A percentile compares a stretch with the other conserved stretches of the same genome.
Evolutionary conservation across 225 moss, liverwort and hornwort species (phyloP).

Genomic region (Asterella californica): DNA sequence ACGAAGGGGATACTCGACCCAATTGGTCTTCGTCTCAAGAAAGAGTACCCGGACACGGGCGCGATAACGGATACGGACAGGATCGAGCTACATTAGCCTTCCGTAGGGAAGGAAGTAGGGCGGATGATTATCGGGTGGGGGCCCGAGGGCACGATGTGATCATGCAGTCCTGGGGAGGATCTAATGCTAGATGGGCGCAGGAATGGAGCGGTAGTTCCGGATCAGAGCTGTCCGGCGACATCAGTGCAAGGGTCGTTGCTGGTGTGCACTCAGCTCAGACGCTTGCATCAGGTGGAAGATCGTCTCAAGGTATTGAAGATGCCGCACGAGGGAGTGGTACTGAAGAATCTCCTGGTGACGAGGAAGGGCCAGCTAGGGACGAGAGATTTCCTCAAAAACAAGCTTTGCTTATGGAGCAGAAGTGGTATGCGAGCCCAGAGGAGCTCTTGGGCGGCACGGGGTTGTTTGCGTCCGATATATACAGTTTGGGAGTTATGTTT

Average conservation of each 20-base stretch:
- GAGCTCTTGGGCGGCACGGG: slow-evolving; percentile 59
- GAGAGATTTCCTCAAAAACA: slow-evolving; percentile 77
- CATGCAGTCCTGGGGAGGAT: slow-evolving; percentile 28
- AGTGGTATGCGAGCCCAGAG: slow-evolving; percentile 92
- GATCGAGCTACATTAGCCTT: slow-evolving; percentile 4
- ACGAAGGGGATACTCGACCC: slow-evolving; percentile 17
- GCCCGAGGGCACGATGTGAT: slow-evolving; percentile 13
- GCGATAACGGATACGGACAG: slow-evolving; percentile 4
- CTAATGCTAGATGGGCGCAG: slow-evolving; percentile 36
- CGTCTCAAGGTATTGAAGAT: slow-evolving; percentile 34
- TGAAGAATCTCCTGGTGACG: slow-evolving; percentile 27
- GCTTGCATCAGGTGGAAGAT: slow-evolving; percentile 42
- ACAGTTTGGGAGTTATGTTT: slow-evolving; percentile 81
- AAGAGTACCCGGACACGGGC: slow-evolving; percentile 3
- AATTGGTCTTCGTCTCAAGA: slow-evolving; percentile 10
- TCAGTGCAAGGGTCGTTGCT: slow-evolving; percentile 29
- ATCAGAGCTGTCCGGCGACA: slow-evolving; percentile 48
- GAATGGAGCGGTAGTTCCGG: slow-evolving; percentile 73
- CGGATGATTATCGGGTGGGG: neutral
- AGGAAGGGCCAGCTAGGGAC: slow-evolving; percentile 32
- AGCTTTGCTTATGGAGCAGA: slow-evolving; percentile 74
- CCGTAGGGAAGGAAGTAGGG: neutral
- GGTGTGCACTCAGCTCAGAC: slow-evolving; percentile 36
- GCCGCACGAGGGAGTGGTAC: slow-evolving; percentile 33
- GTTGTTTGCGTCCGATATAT: slow-evolving; percentile 75